These are phyloP conservation scores for Leccinum incarnatum DNA, from an alignment of 768 basidiomycete genomes.

Conservation along the genomic window DNA sequence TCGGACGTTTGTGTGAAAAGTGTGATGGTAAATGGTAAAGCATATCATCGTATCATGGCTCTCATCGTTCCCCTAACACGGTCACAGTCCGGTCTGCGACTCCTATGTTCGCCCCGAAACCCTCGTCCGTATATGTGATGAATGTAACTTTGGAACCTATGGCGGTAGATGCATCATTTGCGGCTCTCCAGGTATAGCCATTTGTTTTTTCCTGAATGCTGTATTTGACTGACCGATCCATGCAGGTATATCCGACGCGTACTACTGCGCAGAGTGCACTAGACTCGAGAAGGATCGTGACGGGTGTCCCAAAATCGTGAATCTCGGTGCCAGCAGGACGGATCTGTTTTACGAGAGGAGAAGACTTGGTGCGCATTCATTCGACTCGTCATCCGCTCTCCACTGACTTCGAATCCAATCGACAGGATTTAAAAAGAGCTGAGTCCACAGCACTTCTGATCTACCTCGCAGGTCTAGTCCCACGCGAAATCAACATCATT, in stretches of 20 bases:
- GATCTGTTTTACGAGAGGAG: constrained; percentile 91
- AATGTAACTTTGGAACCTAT: constrained; percentile 99
- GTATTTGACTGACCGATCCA: neutral
- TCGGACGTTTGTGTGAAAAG: constrained; percentile 97
- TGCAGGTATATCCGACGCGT: constrained; percentile 95
- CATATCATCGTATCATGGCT: constrained; percentile 20
- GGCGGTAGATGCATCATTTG: constrained; percentile 98
- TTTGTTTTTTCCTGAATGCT: neutral
- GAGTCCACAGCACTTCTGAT: neutral
- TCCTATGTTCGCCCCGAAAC: constrained; percentile 99
- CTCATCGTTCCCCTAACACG: neutral
- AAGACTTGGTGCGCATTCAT: constrained; percentile 59
- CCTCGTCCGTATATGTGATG: constrained; percentile 96
- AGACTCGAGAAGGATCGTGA: constrained; percentile 95
- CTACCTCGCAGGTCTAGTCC: neutral
- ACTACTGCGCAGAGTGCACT: constrained; percentile 98
- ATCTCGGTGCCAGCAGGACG: constrained; percentile 90
- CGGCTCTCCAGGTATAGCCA: constrained; percentile 76
- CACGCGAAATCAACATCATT: neutral
- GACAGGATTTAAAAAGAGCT: constrained; percentile 35
- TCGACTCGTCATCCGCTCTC: neutral
- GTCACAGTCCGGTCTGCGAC: constrained; percentile 89
- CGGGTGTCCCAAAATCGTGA: constrained; percentile 98
- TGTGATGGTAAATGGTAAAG: constrained; percentile 97
- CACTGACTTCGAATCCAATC: neutral